Percentiles rank a stretch among this genome's conserved stretches.
Evolutionary conservation across 345 rosid species (phyloP).

Genomic region (Pistacia vera): DNA sequence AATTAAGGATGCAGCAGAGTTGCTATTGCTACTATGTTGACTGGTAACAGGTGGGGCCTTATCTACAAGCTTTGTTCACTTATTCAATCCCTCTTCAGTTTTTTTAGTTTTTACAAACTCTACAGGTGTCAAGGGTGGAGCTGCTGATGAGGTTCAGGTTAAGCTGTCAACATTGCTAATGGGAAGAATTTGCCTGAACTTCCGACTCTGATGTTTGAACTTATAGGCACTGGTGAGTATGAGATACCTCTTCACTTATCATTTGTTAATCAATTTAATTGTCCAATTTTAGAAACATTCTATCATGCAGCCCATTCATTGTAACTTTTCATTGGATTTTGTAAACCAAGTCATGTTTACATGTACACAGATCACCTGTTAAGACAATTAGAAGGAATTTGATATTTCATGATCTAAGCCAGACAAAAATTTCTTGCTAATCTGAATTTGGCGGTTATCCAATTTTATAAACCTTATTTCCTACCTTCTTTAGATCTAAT

Average conservation of each 20-base stretch:
- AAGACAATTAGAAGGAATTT: neutral
- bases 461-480: neutral
- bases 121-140: conserved; percentile 88
- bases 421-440: neutral
- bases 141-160: conserved; percentile 83
- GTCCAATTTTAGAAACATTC: neutral
- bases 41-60: conserved; percentile 75
- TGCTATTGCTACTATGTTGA: conserved; percentile 82
- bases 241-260: conserved; percentile 1
- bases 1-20: conserved; percentile 97
- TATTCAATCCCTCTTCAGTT: conserved; percentile 20
- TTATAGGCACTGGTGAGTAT: conserved; percentile 81
- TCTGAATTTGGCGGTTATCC: neutral
- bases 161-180: conserved; percentile 88
- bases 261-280: neutral
- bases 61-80: conserved; percentile 15
- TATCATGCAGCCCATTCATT: neutral
- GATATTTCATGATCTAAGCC: neutral
- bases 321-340: neutral
- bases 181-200: conserved; percentile 75
- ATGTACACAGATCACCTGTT: neutral
- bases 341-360: neutral
- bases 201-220: conserved; percentile 95
- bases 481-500: neutral
- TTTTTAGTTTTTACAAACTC: conserved; percentile 10